Percentiles rank a stretch among this genome's conserved stretches.
Conservation (phyloP, 768 basidiomycete genomes). For the Agaricus subrufescens region DNA sequence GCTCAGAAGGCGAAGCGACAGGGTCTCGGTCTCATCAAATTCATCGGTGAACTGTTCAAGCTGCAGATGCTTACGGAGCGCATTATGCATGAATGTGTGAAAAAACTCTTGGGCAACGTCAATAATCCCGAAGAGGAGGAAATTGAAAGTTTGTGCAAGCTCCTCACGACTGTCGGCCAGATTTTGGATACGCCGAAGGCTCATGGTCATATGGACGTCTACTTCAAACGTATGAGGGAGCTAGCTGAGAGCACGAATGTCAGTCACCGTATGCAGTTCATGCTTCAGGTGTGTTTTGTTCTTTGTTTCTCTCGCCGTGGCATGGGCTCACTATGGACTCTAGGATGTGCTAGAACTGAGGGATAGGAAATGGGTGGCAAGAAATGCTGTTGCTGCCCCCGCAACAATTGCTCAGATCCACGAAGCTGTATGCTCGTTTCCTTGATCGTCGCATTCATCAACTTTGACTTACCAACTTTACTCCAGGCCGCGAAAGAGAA, state of each 20-base stretch:
- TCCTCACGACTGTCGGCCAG: conserved; percentile 84
- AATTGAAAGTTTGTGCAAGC: conserved; percentile 92
- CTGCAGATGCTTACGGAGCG: conserved; percentile 97
- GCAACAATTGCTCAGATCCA: conserved; percentile 88
- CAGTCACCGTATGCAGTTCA: conserved; percentile 86
- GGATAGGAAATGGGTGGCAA: conserved; percentile 72
- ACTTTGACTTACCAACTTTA: conserved; percentile 4
- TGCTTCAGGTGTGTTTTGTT: conserved; percentile 73
- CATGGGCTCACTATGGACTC: not conserved
- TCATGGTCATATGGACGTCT: conserved; percentile 83
- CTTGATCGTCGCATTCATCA: not conserved
- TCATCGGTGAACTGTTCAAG: conserved; percentile 98
- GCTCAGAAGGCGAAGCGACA: conserved; percentile 97
- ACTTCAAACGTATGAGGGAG: conserved; percentile 88
- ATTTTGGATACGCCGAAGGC: conserved; percentile 80
- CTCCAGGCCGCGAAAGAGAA: conserved; percentile 79
- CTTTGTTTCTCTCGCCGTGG: not conserved
- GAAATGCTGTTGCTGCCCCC: conserved; percentile 72
- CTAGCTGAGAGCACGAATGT: conserved; percentile 71
- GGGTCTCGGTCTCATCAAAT: conserved; percentile 94
- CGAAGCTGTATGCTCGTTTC: conserved; percentile 56
- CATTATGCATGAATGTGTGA: conserved; percentile 98
- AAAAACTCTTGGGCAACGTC: conserved; percentile 90
- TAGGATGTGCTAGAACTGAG: conserved; percentile 92
- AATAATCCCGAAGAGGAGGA: conserved; percentile 97